Evolutionary conservation across 2,329 filamentous ascomycete genomes (phyloP), one percentile per base, ranked within the genome.

Genomic region (Dactylella cylindrospora): DNA sequence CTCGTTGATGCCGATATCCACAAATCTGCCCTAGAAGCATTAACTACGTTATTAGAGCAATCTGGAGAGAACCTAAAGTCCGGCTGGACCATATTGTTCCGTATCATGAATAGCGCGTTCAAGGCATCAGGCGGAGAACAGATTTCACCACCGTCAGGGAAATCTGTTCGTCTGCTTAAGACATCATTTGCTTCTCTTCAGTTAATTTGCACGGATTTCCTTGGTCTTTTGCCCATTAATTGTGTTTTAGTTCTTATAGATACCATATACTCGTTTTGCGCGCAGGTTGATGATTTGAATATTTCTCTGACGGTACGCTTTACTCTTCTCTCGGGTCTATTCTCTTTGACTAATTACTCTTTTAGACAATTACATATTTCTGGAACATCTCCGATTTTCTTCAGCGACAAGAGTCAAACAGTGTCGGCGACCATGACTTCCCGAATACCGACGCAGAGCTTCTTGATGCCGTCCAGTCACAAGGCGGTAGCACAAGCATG

Each of bases 331-430:
- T 10, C 5, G 2, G 1, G 35, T 2, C 2, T 13, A 12, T 31
- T 15, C 22, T 5, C 17, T 6, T 28, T 40, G 28, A n/a, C 6
- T 43, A 10, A 15, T 28, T 46, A 17, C 29, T 22, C 26, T 40
- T 17, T 2, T 44, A 88, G 82, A 93, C 90, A 1, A 88, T 95
- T 6, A 95, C 91, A 0, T 93, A 95, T 70, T 95, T 95, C 72
- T 96, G 90, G 89, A 90, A 91, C 49, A 80, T 96, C 5, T 95
- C 91, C 0, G 90, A 96, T 72, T 93, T 90, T 66, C 77, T 97
- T 15, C 79, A 81, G 46, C 44, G 51, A 3, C 50, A 64, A 36
- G 57, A 57, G 20, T 45, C 50, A 3, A 51, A 47, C 1, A 70
- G 74, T 44, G 72, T 73, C 47, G 68, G 67, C 9, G 69, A 73